Conservation (phyloP, 2,329 filamentous ascomycete genomes). For the Byssothecium circinans region DNA sequence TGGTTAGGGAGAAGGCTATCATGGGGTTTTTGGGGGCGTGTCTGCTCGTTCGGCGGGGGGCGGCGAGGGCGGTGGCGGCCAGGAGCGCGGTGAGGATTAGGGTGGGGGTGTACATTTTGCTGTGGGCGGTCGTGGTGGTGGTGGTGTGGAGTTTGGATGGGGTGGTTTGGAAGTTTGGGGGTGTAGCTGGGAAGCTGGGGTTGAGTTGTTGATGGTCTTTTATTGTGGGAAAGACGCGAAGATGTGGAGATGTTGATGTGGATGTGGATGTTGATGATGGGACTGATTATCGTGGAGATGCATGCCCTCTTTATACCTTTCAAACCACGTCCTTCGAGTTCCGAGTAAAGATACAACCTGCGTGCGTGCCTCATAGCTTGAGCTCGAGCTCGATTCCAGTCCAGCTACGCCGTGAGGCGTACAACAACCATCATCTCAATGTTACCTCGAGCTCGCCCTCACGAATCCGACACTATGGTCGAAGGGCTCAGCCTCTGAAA, state of each 20-base stretch:
- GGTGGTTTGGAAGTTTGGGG: not conserved
- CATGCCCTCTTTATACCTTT: not conserved
- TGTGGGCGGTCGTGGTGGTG: constrained; percentile 5
- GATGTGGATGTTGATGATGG: not conserved
- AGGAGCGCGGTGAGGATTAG: constrained; percentile 12
- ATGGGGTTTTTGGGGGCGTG: too few species aligned
- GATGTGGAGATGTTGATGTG: not conserved
- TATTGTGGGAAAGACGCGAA: not conserved
- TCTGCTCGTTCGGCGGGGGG: too few species aligned
- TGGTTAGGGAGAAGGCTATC: constrained; percentile 18
- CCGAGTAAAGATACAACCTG: too few species aligned
- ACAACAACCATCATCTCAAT: too few species aligned
- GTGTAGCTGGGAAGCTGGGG: not conserved
- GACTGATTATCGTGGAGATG: not conserved
- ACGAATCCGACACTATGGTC: too few species aligned
- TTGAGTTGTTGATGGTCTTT: not conserved
- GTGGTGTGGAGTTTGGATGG: not conserved
- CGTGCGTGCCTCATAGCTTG: not conserved
- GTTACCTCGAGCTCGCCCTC: not conserved
- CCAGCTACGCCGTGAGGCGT: not conserved
- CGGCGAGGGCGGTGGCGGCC: constrained; percentile 12
- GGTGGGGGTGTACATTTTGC: constrained; percentile 22
- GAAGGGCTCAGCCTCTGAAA: not conserved
- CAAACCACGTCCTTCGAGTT: not conserved
- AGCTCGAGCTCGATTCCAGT: not conserved